Evolutionary conservation across 805 yeast genomes (phyloP), one percentile per base, ranked within the genome.

Genomic region (Kluyveromyces siamensis): DNA sequence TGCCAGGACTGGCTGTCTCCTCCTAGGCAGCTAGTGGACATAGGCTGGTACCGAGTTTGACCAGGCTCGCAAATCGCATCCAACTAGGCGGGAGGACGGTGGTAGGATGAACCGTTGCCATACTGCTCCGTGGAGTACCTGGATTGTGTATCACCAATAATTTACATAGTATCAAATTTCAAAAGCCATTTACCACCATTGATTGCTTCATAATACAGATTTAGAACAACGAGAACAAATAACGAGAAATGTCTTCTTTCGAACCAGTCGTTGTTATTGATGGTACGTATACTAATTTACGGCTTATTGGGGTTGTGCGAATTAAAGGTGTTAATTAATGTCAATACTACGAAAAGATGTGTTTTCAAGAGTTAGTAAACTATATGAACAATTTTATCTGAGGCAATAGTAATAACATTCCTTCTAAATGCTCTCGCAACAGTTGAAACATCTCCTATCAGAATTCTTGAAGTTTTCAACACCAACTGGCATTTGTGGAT

Each of bases 241-340:
- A 43, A 33, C 45, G 45, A 43, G 67, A 61, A 60, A 71, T 69
- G 73, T 66, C 70, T 65, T 80, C 87, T 73, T 88, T 83, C 75
- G 95, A 89, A 81, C 91, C 95, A 78, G 95, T 86, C 79, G 87
- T 87, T 80, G 96, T 90, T 77, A 84, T 89, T 82, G 96, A 89
- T 82, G 96, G 95, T 79, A 80, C 68, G 82, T 77, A 41, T 13
- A 35, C 14, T 30, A 13, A 5, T 30, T 11, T 30, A 10, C 35
- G 7, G 35, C 5, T 13, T 30, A 44, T 8, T 21, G 25, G 6
- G 25, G 25, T 21, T 6, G 25, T 37, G 27, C 11, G 21, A 17
- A 27, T 30, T 13, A 14, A 37, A 18, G 18, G 13, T 35, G 39
- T 21, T 11, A 39, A 18, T 18, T 17, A 41, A 8, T 35, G 18